Evolutionary conservation across 169 alveolate genomes (phyloP), one percentile per base, ranked within the genome.

Genomic region (Eimeria brunetti): DNA sequence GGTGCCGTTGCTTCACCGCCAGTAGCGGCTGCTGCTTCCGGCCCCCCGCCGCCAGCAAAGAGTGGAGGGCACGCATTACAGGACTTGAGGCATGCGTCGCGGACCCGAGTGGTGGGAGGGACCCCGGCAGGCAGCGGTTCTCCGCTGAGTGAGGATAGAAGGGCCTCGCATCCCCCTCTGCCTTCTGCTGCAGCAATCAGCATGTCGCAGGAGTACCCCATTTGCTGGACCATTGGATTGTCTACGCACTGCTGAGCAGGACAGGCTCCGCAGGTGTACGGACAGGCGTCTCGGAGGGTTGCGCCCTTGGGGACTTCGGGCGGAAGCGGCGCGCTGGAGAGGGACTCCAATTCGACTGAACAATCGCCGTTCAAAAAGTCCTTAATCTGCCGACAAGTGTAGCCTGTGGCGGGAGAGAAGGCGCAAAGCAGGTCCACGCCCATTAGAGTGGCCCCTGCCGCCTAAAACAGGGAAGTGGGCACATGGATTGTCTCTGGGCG

Each of bases 151-250:
- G 84, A 71, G 27, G 46, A 18, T 18, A 95, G 94, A 14, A 83
- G 60, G 46, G 96, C 95, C 62, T 89, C 95, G 71, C 96, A 95
- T 71, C 95, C 96, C 9, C 96, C 97, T 30, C 94, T 38, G 24
- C 89, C 91, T 75, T 60, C 92, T 33, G 96, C 91, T 12, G 96
- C 96, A 11, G 85, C 86, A 67, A 83, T 44, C 38, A 96, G 89
- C 88, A 83, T 75, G 69, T 89, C 96, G 91, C 97, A 95, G n/a
- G 97, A 69, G 71, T 95, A 95, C 22, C 97, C 97, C 88, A 94
- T 75, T 49, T 69, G 94, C 58, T 94, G 84, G 49, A 96, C 97
- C 80, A 95, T 51, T 51, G 97, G 97, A 51, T 95, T 95, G 88
- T 96, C 97, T 67, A 86, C 95, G 69, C 97, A 96, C 44, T 67